A percentile compares a stretch with the other conserved stretches of the same genome.
Evolutionary conservation across 768 basidiomycete genomes (phyloP).

Genomic region (Fistulinella prunicolor): DNA sequence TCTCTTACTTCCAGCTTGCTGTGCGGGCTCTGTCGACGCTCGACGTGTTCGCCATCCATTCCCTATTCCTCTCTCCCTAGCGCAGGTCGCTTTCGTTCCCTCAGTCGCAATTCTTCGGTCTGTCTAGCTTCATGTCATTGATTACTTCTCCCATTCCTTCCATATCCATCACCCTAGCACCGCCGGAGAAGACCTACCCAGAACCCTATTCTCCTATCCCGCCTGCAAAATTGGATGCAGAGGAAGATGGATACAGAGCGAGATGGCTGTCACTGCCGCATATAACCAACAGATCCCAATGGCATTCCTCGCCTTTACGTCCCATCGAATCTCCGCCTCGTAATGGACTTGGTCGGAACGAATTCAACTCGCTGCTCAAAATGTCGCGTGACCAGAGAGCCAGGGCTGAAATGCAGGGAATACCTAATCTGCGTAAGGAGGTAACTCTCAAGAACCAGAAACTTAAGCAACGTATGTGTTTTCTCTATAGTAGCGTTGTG

Average conservation of each 20-base stretch:
- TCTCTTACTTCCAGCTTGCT: constrained; percentile 10
- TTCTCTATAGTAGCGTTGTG: not conserved
- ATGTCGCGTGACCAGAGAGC: constrained; percentile 57
- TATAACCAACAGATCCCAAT: constrained; percentile 26
- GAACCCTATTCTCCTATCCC: constrained; percentile 67
- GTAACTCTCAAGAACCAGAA: constrained; percentile 69
- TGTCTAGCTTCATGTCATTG: constrained; percentile 41
- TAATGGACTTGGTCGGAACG: constrained; percentile 58
- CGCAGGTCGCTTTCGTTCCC: constrained; percentile 51
- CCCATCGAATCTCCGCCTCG: constrained; percentile 36
- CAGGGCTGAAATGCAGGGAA: constrained; percentile 42
- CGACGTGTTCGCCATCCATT: too few relatives aligned
- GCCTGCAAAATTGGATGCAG: constrained; percentile 27
- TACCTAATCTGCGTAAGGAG: constrained; percentile 66
- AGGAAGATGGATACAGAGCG: constrained; percentile 56
- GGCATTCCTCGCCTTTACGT: constrained; percentile 51
- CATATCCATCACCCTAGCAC: constrained; percentile 69
- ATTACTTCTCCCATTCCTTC: constrained; percentile 50
- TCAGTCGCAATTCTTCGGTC: too few relatives aligned
- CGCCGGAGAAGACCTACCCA: constrained; percentile 45
- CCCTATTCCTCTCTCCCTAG: constrained; percentile 34
- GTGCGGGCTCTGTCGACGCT: constrained; percentile 13
- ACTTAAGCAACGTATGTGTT: constrained; percentile 65
- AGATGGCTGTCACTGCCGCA: constrained; percentile 51
- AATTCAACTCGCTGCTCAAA: constrained; percentile 63